Conservation (phyloP, 2,329 filamentous ascomycete species). For the Fusarium pseudonygamai region DNA sequence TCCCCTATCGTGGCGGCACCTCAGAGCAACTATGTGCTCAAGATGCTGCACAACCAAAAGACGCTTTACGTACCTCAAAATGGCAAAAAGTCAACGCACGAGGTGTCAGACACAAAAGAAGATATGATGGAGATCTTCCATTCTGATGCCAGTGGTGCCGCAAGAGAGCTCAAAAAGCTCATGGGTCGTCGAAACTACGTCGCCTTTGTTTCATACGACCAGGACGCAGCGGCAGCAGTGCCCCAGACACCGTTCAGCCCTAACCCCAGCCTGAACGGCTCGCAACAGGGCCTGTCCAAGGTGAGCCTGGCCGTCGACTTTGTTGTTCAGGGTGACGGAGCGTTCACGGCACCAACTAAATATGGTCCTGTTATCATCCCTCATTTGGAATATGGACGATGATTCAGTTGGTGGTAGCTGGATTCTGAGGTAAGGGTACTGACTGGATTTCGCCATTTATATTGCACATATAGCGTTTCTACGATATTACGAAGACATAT, state of each 20-base stretch:
- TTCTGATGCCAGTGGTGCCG: slow-evolving; percentile 85
- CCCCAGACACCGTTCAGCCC: slow-evolving; percentile 51
- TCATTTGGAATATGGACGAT: slow-evolving; percentile 76
- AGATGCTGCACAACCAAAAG: slow-evolving; percentile 95
- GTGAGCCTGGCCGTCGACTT: slow-evolving; percentile 94
- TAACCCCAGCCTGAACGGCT: slow-evolving; percentile 47
- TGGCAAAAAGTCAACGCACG: slow-evolving; percentile 77
- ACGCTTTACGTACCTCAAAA: slow-evolving; percentile 91
- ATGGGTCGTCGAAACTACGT: slow-evolving; percentile 96
- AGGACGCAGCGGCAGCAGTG: slow-evolving; percentile 69
- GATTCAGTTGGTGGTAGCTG: slow-evolving; percentile 1
- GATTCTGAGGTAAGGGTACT: not conserved
- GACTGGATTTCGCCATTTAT: slow-evolving; percentile 4
- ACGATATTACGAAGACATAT: slow-evolving; percentile 33
- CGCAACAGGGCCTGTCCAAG: slow-evolving; percentile 64
- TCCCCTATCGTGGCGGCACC: slow-evolving; percentile 92
- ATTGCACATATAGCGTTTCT: slow-evolving; percentile 31
- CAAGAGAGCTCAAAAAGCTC: slow-evolving; percentile 85
- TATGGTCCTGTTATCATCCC: slow-evolving; percentile 97
- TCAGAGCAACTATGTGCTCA: slow-evolving; percentile 84
- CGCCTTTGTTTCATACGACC: slow-evolving; percentile 93
- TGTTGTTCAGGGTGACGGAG: slow-evolving; percentile 91
- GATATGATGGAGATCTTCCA: slow-evolving; percentile 99
- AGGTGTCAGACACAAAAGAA: slow-evolving; percentile 92
- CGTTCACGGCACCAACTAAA: slow-evolving; percentile 85